Evolutionary conservation across 2,329 filamentous ascomycete genomes (phyloP).

Genomic region (Fusarium sp.): DNA sequence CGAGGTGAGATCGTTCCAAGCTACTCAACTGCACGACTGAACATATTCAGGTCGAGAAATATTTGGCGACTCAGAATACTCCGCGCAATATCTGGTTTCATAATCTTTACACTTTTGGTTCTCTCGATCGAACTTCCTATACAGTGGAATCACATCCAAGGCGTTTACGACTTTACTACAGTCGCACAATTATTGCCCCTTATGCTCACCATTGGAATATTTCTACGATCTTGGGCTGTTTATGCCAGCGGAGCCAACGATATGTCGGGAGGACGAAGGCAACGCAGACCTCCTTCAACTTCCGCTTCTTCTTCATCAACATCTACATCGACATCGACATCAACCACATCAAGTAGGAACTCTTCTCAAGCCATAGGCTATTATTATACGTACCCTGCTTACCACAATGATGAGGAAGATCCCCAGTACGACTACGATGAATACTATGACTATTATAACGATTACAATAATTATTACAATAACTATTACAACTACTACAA

Average conservation of each 20-base stretch:
- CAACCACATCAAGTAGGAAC: not conserved
- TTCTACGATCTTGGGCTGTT: slow-evolving; percentile 40
- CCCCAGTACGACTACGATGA: not conserved
- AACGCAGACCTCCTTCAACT: not conserved
- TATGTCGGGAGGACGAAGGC: not conserved
- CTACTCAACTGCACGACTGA: not conserved
- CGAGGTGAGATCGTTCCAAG: slow-evolving; percentile 22
- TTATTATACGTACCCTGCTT: not conserved
- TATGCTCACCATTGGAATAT: slow-evolving; percentile 44
- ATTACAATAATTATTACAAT: not conserved
- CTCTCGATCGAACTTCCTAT: slow-evolving; percentile 48
- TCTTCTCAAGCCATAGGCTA: not conserved
- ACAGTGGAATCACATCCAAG: slow-evolving; percentile 46
- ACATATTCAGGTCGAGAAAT: slow-evolving; percentile 27
- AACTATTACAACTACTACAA: not conserved
- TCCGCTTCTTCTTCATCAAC: not conserved
- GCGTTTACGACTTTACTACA: slow-evolving; percentile 39
- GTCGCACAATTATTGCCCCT: slow-evolving; percentile 47
- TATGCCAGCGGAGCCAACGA: slow-evolving; percentile 13
- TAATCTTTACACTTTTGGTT: slow-evolving; percentile 44
- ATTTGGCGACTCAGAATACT: slow-evolving; percentile 36
- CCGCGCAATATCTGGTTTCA: slow-evolving; percentile 27
- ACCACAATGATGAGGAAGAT: not conserved
- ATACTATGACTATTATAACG: not conserved
- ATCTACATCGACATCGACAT: not conserved